These are phyloP conservation scores for Catunica adiposa DNA, from an alignment of 2,329 filamentous ascomycete species.

Conservation along the genomic window DNA sequence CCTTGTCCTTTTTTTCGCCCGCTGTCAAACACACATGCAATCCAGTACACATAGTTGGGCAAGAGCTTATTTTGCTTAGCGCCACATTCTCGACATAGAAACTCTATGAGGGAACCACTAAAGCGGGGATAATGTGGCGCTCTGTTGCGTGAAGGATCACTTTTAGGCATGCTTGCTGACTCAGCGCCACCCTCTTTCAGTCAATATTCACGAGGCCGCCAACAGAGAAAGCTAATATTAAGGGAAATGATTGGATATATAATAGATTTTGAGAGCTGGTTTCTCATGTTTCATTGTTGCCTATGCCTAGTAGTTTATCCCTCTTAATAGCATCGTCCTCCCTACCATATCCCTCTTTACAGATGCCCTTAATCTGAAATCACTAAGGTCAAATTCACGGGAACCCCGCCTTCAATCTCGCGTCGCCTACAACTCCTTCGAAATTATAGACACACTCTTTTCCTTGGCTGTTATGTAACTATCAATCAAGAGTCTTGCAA, in stretches of 20 bases:
- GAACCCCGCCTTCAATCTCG: neutral
- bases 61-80: neutral
- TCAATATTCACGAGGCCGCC: neutral
- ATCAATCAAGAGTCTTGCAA: slow-evolving; percentile 54
- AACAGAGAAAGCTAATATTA: neutral
- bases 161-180: neutral
- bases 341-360: neutral
- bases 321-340: too few relatives aligned
- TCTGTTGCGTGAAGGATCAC: neutral
- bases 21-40: neutral
- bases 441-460: neutral
- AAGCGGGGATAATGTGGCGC: slow-evolving; percentile 7
- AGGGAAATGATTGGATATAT: neutral
- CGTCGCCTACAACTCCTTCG: slow-evolving; percentile 1
- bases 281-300: neutral
- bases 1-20: neutral
- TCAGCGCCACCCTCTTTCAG: neutral
- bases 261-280: neutral
- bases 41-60: neutral
- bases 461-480: slow-evolving; percentile 20
- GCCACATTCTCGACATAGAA: slow-evolving; percentile 12
- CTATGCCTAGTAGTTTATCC: neutral
- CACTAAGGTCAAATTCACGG: too few relatives aligned
- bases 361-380: too few relatives aligned
- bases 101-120: neutral